Base-by-base conservation (phyloP, 2,329 filamentous ascomycete genomes). In the Pseudogymnoascus sp. region DNA sequence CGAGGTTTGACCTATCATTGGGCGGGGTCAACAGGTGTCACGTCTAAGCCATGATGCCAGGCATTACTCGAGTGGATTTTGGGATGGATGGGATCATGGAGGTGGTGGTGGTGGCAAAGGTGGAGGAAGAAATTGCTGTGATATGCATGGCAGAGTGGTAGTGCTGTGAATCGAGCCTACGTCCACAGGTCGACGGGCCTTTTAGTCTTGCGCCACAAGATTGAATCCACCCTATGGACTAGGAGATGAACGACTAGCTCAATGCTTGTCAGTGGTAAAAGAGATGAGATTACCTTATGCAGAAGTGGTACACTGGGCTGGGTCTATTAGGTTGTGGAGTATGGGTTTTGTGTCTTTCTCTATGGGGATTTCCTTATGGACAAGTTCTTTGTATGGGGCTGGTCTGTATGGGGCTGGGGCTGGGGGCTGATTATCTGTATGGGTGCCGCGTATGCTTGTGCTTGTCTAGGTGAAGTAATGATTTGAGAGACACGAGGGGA, bases 231-330 rank as follows among this genome's bases (percentile, higher is more conserved):
- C 16, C 29, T 21, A 57, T 57, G 51, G 51, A 5, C 51, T 34
- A 34, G 51, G 29, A 34, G 51, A 36, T 21, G 51, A 36, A 36
- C 51, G 51, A 12, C 51, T 57, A 57, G 51, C 29, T 57, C 51
- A 57, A 34, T 57, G 51, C 51, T 57, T 57, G 51, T 57, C 51
- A 57, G 51, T 57, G 51, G 51, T 57, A 34, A 57, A 57, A 36
- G 51, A 57, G 51, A 57, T 57, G 51, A 57, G 51, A 57, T 57
- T 57, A 57, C 51, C 26, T 57, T 57, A 57, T 57, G 51, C 51
- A 57, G 51, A 57, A 34, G 51, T 34, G 16, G 16, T 57, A 34
- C 21, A 21, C 21, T 21, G 23, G 23, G 23, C 23, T 26, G 5
- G 23, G 23, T 26, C 23, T 26, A 26, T 26, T 26, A 26, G 23